Evolutionary conservation across 2,329 filamentous ascomycete genomes (phyloP).

Genomic region (Trichoderma koningii): DNA sequence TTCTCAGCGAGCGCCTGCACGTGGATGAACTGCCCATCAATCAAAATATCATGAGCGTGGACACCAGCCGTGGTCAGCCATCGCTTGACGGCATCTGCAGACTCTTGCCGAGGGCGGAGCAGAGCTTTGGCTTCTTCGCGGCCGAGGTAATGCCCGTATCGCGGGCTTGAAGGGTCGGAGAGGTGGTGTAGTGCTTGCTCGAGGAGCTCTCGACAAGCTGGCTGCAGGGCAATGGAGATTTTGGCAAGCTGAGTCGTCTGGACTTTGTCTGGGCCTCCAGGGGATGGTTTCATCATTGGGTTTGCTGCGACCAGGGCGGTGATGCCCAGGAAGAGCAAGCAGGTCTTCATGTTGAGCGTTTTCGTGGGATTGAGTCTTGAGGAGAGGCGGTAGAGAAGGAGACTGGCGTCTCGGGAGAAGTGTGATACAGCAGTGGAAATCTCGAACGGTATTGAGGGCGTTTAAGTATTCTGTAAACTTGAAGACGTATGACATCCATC

Average conservation of each 20-base stretch:
- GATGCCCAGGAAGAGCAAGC: neutral
- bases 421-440: neutral
- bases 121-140: constrained; percentile 53
- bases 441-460: too few relatives aligned
- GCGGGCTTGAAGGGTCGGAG: constrained; percentile 49
- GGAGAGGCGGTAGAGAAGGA: neutral
- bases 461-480: too few relatives aligned
- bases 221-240: constrained; percentile 38
- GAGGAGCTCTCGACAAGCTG: constrained; percentile 36
- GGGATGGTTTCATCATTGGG: constrained; percentile 30
- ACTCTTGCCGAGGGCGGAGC: constrained; percentile 46
- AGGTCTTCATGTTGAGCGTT: neutral
- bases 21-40: constrained; percentile 45
- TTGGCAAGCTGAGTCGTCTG: constrained; percentile 32
- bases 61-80: constrained; percentile 50
- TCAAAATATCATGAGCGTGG: constrained; percentile 40
- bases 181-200: constrained; percentile 51
- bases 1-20: constrained; percentile 45
- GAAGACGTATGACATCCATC: too few relatives aligned
- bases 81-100: constrained; percentile 44
- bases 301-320: neutral
- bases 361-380: neutral
- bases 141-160: constrained; percentile 53
- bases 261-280: constrained; percentile 5
- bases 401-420: neutral